Base-by-base conservation (phyloP, 1,139 yeast genomes). In the Wickerhamomyces sp. region DNA sequence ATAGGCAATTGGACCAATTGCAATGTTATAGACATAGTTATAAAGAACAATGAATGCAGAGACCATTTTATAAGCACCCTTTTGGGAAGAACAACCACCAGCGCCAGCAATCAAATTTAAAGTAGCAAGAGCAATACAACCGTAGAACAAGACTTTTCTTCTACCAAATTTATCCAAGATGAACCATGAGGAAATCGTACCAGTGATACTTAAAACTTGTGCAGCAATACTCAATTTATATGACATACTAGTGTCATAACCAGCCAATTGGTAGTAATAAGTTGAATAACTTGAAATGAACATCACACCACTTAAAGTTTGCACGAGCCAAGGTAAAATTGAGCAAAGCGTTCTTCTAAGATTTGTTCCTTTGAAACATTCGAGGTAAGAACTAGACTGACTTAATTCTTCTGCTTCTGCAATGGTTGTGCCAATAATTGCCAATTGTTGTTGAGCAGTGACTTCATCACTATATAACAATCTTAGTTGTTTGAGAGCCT, bases 301-400 rank as follows among this genome's bases (percentile, higher is more conserved):
- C 7, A 76, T 61, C 4, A 78, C 68, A 47, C 82, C 82, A 40
- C 78, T 70, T 52, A 72, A 64, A 42, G 69, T 65, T 56, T 77
- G 81, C 50, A 70, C 64, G 45, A 72, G 50, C 72, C 76, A 76
- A 7, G 69, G 63, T 36, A 72, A 47, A 27, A 72, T 58, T 13
- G 79, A 68, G 36, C 77, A 58, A 50, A 75, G 62, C 4, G 83
- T 77, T 67, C 82, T 71, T 58, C 79, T 69, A 23, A 67, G 59
- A 58, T 77, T 70, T 7, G 57, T 50, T 7, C 75, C 74, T 50
- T 58, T 68, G 64, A 77, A 73, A 53, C 79, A 75, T 46, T 75
- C 79, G 18, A 57, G 41, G 54, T 69, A 72, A 5, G 72, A 55
- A 31, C 65, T 62, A 39, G 55, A 42, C 36, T 53, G 48, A n/a